Evolutionary conservation across 768 basidiomycete species (phyloP).

Genomic region (Lyophyllum atratum): DNA sequence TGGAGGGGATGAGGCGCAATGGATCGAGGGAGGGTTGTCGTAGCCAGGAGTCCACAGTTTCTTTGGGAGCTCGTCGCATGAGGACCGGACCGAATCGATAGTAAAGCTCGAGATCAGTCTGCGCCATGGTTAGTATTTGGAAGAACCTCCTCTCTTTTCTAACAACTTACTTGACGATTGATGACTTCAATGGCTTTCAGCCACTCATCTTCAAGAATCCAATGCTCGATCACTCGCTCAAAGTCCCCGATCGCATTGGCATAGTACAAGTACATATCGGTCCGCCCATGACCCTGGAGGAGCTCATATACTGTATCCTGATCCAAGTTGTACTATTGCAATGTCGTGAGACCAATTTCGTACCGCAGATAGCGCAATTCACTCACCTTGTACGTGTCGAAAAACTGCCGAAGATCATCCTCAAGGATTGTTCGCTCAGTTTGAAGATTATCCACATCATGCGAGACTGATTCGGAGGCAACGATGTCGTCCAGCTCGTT

Average conservation of each 20-base stretch:
- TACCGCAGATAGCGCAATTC: not conserved
- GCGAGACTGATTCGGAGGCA: conserved; percentile 79
- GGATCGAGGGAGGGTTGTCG: conserved; percentile 81
- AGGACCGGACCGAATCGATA: conserved; percentile 91
- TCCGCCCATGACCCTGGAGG: conserved; percentile 90
- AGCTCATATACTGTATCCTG: conserved; percentile 87
- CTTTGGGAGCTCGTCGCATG: conserved; percentile 83
- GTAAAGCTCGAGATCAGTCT: conserved; percentile 88
- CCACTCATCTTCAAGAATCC: conserved; percentile 94
- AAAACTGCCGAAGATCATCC: conserved; percentile 91
- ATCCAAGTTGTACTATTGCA: conserved; percentile 77
- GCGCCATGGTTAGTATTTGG: conserved; percentile 13
- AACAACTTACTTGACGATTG: conserved; percentile 72
- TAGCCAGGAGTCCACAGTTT: conserved; percentile 92
- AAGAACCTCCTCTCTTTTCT: conserved; percentile 2
- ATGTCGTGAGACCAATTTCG: not conserved
- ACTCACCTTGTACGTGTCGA: conserved; percentile 89
- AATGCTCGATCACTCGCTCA: conserved; percentile 86
- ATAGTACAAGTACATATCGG: conserved; percentile 89
- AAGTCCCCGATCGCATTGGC: conserved; percentile 82
- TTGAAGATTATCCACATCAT: conserved; percentile 83
- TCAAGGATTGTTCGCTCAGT: conserved; percentile 82
- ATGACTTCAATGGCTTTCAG: conserved; percentile 86
- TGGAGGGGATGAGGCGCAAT: conserved; percentile 83
- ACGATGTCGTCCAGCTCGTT: conserved; percentile 95